Percentiles rank a stretch among this genome's conserved stretches.
phyloP scores from a whole-genome alignment of 352 stramenopile genomes.

The Globisporangium middletonii region DNA sequence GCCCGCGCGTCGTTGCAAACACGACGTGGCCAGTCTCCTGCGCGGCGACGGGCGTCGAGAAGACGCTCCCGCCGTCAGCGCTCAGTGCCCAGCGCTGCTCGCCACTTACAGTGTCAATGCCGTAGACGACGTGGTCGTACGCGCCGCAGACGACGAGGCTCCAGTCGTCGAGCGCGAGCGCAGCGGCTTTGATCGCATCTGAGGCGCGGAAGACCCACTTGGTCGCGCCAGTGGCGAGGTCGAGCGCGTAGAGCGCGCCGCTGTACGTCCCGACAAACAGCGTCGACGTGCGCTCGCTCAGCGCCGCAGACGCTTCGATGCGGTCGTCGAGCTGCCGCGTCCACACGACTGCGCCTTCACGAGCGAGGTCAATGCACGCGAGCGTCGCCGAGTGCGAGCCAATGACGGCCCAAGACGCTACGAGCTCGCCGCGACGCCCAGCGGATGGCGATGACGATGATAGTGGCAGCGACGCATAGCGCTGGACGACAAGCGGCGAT shows the following conservation, averaged over 20 bases:
- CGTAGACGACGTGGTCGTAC: conserved; percentile 48
- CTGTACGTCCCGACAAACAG: conserved; percentile 55
- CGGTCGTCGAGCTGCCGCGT: conserved; percentile 38
- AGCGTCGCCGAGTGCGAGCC: conserved; percentile 45
- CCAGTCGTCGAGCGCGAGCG: conserved; percentile 33
- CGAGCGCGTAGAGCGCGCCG: conserved; percentile 38
- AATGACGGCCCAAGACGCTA: conserved; percentile 26
- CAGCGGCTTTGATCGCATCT: conserved; percentile 44
- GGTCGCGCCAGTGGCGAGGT: conserved; percentile 20
- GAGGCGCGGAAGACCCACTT: conserved; percentile 31
- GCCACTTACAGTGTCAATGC: conserved; percentile 20
- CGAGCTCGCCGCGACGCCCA: neutral
- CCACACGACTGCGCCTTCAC: conserved; percentile 24
- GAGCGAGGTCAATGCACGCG: conserved; percentile 34
- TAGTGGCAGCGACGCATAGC: neutral
- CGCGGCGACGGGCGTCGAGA: conserved; percentile 35
- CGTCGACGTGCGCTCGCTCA: conserved; percentile 22
- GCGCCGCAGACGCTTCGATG: conserved; percentile 43
- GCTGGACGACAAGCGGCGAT: conserved; percentile 43
- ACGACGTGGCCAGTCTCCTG: conserved; percentile 19
- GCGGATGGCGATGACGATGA: neutral
- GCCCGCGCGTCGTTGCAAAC: conserved; percentile 34
- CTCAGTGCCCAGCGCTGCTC: conserved; percentile 17
- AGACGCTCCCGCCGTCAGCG: conserved; percentile 33
- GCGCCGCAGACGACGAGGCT: conserved; percentile 38